Base-by-base conservation (phyloP, 2,329 filamentous ascomycete species). In the Neoarthrinium moseri region DNA sequence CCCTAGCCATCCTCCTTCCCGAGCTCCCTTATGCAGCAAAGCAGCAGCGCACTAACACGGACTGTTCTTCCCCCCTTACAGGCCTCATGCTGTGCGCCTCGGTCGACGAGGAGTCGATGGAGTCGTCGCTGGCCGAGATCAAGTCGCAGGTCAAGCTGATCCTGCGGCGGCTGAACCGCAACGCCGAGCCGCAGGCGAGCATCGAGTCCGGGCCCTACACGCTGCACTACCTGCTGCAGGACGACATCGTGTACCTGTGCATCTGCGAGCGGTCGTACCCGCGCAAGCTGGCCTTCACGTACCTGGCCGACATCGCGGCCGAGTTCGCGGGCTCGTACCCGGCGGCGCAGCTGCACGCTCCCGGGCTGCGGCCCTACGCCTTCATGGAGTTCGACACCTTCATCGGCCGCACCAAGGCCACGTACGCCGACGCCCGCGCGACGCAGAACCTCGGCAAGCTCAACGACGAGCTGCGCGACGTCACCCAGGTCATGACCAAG, bases 401-500 rank as follows among this genome's bases (percentile, higher is more conserved):
- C 74, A 96, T 99, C 69, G 80, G 86, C 64, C 87, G 90, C 64
- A 95, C 91, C 32, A 94, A 92, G 71, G 87, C 91, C 58, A 91
- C 91, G 22, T 99, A 99, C 70, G 89, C 94, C 59, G 94, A 99
- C 68, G 84, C 87, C 45, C 85, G 94, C 54, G 94, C 94, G 13
- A 83, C 89, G 12, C 88, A 91, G 70, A 97, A 97, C 70, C 81
- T 99, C 47, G 90, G 95, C 69, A 91, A 92, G 71, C 77, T 99
- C 55, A 97, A 99, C 64, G 90, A 96, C 63, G 95, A 99, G 77
- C 81, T 99, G 55, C 87, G 91, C 66, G 94, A 97, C 69, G 95
- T 99, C 45, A 97, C 94, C 1, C 91, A 96, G 72, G 91, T 99
- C 63, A 99, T 99, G 95, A 97, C 91, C 46, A 97, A 97, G 81